phyloP scores from a whole-genome alignment of 1,139 yeast species.

The Waltiozyma sp. region DNA sequence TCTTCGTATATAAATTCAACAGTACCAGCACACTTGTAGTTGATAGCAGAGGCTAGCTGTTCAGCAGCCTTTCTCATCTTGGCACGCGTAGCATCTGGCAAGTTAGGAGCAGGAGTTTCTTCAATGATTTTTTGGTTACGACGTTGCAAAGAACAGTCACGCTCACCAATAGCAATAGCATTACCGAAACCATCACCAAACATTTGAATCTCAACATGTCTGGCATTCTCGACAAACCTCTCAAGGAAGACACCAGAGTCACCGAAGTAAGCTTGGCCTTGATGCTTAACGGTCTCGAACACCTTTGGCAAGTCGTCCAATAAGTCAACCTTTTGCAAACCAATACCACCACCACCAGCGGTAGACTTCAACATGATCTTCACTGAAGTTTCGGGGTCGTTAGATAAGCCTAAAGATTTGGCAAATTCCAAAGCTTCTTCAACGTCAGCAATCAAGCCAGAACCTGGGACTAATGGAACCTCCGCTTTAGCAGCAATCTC shows the following conservation, averaged over 20 bases:
- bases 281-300: conserved; percentile 85
- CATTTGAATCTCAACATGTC: conserved; percentile 95
- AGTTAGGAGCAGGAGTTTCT: conserved; percentile 94
- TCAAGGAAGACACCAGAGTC: conserved; percentile 93
- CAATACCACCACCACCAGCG: conserved; percentile 99
- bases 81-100: conserved; percentile 67
- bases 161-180: conserved; percentile 89
- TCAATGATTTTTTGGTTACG: conserved; percentile 94
- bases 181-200: conserved; percentile 91
- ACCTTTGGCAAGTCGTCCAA: conserved; percentile 72
- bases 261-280: conserved; percentile 86
- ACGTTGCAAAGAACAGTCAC: conserved; percentile 95
- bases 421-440: conserved; percentile 72
- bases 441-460: conserved; percentile 61
- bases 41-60: conserved; percentile 65
- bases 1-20: conserved; percentile 92
- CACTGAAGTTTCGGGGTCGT: conserved; percentile 45
- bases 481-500: conserved; percentile 80
- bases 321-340: conserved; percentile 82
- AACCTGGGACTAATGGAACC: conserved; percentile 94
- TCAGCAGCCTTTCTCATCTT: conserved; percentile 80
- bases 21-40: conserved; percentile 94
- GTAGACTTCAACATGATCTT: conserved; percentile 87
- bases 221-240: conserved; percentile 83
- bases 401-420: conserved; percentile 39